These are phyloP conservation scores for Zychaea mexicana DNA, from an alignment of 371 early-diverging fungal genomes.

Conservation along the genomic window DNA sequence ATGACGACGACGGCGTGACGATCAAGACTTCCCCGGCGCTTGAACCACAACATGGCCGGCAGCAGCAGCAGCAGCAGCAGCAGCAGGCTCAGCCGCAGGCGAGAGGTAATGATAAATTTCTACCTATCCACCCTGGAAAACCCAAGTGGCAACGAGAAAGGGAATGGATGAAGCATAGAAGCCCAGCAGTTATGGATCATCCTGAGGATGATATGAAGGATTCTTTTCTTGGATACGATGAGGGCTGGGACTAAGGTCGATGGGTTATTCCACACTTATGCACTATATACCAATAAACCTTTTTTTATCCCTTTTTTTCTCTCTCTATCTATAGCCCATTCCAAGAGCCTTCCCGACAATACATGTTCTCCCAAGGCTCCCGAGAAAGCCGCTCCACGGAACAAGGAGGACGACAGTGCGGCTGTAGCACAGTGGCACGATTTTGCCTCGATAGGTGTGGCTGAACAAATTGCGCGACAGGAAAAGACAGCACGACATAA, in stretches of 20 bases:
- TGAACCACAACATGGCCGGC: neutral
- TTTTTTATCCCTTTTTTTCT: neutral
- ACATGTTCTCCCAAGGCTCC: neutral
- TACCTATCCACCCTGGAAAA: slow-evolving; percentile 2
- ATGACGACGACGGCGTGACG: slow-evolving; percentile 25
- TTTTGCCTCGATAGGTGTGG: neutral
- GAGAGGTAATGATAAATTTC: neutral
- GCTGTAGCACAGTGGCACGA: neutral
- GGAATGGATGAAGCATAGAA: slow-evolving; percentile 15
- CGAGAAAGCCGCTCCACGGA: neutral
- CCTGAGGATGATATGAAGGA: neutral
- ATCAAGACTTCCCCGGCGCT: slow-evolving; percentile 18
- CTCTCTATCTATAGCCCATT: neutral
- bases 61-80: too few relatives aligned
- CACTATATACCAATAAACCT: too few relatives aligned
- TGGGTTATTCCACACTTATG: too few relatives aligned
- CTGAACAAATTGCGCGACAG: neutral
- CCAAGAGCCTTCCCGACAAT: neutral
- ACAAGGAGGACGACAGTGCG: too few relatives aligned
- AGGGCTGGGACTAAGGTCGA: neutral
- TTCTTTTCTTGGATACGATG: neutral
- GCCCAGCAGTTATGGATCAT: neutral
- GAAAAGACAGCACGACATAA: neutral
- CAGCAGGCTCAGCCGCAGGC: neutral
- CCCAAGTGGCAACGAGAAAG: neutral